These are phyloP conservation scores for Yamadazyma oceani DNA, from an alignment of 1,139 yeast genomes.

Conservation along the genomic window DNA sequence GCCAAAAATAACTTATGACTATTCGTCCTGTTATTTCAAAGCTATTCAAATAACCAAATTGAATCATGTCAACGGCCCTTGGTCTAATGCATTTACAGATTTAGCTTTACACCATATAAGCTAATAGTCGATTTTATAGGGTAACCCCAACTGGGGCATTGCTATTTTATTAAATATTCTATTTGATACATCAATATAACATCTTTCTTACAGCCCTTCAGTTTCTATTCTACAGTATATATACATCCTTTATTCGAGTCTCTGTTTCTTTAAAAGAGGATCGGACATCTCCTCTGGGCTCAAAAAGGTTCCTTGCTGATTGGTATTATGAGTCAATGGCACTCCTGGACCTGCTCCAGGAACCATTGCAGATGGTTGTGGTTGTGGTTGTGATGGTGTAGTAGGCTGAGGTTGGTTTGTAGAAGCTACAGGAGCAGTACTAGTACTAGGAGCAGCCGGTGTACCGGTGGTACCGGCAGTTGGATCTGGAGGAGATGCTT, in stretches of 20 bases:
- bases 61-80: constrained; percentile 29
- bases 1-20: constrained; percentile 39
- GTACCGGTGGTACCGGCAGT: not conserved
- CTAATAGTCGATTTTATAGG: not conserved
- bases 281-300: constrained; percentile 7
- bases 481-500: not conserved
- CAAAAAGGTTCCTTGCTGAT: not conserved
- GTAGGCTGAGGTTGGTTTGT: no score
- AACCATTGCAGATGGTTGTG: constrained; percentile 5
- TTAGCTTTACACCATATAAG: constrained; percentile 39
- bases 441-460: no score
- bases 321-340: not conserved
- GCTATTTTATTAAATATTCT: constrained; percentile 3
- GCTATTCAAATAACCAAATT: constrained; percentile 19
- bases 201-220: no score
- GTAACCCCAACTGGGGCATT: no score
- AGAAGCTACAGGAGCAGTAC: not conserved
- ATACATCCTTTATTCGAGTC: constrained; percentile 11
- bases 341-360: constrained; percentile 8
- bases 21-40: constrained; percentile 33
- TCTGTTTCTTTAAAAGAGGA: constrained; percentile 16
- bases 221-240: constrained; percentile 1
- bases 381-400: constrained; percentile 1
- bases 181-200: not conserved
- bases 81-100: constrained; percentile 58